phyloP scores from a whole-genome alignment of 148 eudicot genomes.

The Vaccinium darrowii region DNA sequence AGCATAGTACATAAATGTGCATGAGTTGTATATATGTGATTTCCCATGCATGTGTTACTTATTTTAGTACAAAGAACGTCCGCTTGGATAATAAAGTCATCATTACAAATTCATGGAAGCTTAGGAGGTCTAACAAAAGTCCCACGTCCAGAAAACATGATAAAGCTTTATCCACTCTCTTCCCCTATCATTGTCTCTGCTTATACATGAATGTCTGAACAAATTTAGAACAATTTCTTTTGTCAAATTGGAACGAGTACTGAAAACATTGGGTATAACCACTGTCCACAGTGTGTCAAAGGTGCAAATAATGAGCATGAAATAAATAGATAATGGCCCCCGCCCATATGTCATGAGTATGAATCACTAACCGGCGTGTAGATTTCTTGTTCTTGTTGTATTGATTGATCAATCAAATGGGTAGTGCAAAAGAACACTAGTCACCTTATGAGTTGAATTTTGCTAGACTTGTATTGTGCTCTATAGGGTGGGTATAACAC shows the following conservation, averaged over 20 bases:
- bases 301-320: no score
- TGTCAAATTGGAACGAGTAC: neutral
- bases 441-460: neutral
- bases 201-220: neutral
- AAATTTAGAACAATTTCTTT: neutral
- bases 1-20: neutral
- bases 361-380: neutral
- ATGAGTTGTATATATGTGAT: neutral
- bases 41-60: neutral
- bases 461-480: neutral
- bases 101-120: neutral
- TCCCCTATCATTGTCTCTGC: neutral
- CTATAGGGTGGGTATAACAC: neutral
- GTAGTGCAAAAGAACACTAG: neutral
- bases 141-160: neutral
- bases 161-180: neutral
- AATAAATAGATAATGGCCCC: no score
- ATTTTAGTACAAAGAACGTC: neutral
- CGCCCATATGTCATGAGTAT: neutral
- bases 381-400: neutral
- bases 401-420: neutral
- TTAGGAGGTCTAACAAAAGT: neutral
- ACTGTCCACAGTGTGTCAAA: no score
- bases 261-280: neutral
- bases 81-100: neutral